Evolutionary conservation across 179 eudicot species (phyloP).

Genomic region (Amaranthus tricolor): DNA sequence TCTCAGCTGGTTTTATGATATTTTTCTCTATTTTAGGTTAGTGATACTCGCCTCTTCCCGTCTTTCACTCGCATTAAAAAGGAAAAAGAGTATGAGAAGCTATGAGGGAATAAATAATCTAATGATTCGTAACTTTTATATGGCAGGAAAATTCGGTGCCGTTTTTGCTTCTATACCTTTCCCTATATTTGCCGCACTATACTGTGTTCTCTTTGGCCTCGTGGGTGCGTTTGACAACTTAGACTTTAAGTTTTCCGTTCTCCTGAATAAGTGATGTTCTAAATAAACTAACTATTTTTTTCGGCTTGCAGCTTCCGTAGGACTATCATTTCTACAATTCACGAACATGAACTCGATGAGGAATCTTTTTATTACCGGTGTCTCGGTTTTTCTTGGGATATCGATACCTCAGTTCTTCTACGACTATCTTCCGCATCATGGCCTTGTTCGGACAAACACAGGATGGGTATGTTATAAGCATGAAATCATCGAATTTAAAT

Average conservation of each 20-base stretch:
- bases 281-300: background rate
- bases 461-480: slow-evolving; percentile 71
- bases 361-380: slow-evolving; percentile 83
- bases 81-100: background rate
- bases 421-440: slow-evolving; percentile 54
- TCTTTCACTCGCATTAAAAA: background rate
- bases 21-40: slow-evolving; percentile 89
- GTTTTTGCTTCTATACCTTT: slow-evolving; percentile 97
- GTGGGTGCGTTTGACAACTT: slow-evolving; percentile 58
- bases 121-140: background rate
- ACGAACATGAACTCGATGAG: slow-evolving; percentile 99
- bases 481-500: too few relatives aligned
- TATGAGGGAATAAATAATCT: background rate
- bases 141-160: slow-evolving; percentile 98
- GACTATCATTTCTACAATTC: slow-evolving; percentile 93
- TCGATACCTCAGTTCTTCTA: slow-evolving; percentile 86
- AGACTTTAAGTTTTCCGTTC: slow-evolving; percentile 1
- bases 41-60: slow-evolving; percentile 6
- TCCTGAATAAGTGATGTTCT: too few relatives aligned
- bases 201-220: slow-evolving; percentile 89
- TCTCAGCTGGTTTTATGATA: slow-evolving; percentile 98
- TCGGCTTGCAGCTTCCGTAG: slow-evolving; percentile 78
- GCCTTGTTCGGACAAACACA: slow-evolving; percentile 88
- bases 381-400: slow-evolving; percentile 91
- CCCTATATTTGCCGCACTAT: slow-evolving; percentile 85